Evolutionary conservation across 2,329 filamentous ascomycete genomes (phyloP), one percentile per base, ranked within the genome.

Genomic region (Penicillium carneum): DNA sequence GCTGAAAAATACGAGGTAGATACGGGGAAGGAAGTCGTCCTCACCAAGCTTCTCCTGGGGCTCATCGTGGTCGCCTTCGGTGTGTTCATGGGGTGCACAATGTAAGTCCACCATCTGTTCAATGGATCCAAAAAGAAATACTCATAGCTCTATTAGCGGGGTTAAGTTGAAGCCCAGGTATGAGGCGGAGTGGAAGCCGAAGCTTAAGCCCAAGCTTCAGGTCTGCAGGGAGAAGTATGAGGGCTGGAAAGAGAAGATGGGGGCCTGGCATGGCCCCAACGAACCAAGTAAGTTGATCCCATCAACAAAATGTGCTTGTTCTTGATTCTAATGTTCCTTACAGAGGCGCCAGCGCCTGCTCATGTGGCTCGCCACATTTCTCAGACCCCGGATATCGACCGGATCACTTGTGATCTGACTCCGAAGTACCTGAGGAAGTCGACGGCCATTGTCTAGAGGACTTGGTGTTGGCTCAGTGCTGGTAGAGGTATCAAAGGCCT

Each of bases 361-460:
- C 43, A 56, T 7, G 43, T 49, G 16, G 57, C 23, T 33, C 26
- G 6, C 6, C 18, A 29, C n/a, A 12, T 1, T 29, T 12, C n/a
- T 33, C 8, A 53, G 47, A 8, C 18, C 10, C 11, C 31, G 20
- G 38, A 56, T 8, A 20, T 42, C 11, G 12, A 45, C 1, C 45
- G 7, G 26, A 38, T 43, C 43, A 38, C n/a, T 2, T 1, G 11
- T 33, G 36, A 48, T 33, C 16, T 59, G 42, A 56, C 29, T 3
- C 20, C 43, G 11, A 43, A 43, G 12, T 56, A 59, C n/a, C 16
- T 56, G 43, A 36, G n/a, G 43, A 55, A 16, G 50, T 34, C 57
- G 1, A 42, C 57, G 6, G 6, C 5, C 29, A 42, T 39, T 12
- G 14, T 14, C 4, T 51, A 51, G 46, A 14, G 34, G 18, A 2